These are phyloP conservation scores for Tuber umbilicatum DNA, from an alignment of 495 filamentous ascomycete species.

Conservation along the genomic window DNA sequence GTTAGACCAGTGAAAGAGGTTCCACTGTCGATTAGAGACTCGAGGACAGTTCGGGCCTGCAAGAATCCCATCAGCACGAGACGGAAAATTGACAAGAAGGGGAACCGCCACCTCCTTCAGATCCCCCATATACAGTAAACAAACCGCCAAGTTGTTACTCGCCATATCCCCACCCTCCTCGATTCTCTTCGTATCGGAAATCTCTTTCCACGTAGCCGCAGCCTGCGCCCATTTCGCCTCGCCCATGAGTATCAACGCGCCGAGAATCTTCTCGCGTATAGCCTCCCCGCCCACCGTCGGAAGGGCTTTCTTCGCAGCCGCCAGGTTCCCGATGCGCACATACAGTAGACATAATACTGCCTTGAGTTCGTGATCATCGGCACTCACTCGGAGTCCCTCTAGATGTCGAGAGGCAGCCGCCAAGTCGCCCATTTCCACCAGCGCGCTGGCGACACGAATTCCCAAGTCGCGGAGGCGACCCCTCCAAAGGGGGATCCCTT, in stretches of 20 bases:
- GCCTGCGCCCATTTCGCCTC: slow-evolving; percentile 65
- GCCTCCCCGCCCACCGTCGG: slow-evolving; percentile 30
- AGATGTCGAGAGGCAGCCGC: slow-evolving; percentile 68
- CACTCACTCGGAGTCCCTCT: slow-evolving; percentile 26
- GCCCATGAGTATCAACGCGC: slow-evolving; percentile 68
- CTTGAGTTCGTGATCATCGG: slow-evolving; percentile 43
- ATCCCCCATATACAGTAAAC: slow-evolving; percentile 67
- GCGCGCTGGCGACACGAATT: slow-evolving; percentile 65
- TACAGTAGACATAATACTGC: slow-evolving; percentile 59
- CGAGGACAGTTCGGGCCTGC: slow-evolving; percentile 57
- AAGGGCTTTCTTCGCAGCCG: slow-evolving; percentile 49
- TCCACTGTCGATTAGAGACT: slow-evolving; percentile 55
- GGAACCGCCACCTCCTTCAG: slow-evolving; percentile 59
- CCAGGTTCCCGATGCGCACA: slow-evolving; percentile 68
- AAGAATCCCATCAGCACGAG: slow-evolving; percentile 23
- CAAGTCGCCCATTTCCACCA: slow-evolving; percentile 88
- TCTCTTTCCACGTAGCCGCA: slow-evolving; percentile 54
- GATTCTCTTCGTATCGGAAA: slow-evolving; percentile 43
- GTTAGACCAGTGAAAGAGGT: slow-evolving; percentile 65
- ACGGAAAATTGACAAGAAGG: neutral
- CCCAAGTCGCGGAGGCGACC: slow-evolving; percentile 65
- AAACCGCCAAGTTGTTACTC: slow-evolving; percentile 74
- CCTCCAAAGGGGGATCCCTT: slow-evolving; percentile 58
- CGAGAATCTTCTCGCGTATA: slow-evolving; percentile 46
- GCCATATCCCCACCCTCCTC: slow-evolving; percentile 53